Base-by-base conservation (phyloP, 2,329 filamentous ascomycete genomes). In the Lanzia echinophila region DNA sequence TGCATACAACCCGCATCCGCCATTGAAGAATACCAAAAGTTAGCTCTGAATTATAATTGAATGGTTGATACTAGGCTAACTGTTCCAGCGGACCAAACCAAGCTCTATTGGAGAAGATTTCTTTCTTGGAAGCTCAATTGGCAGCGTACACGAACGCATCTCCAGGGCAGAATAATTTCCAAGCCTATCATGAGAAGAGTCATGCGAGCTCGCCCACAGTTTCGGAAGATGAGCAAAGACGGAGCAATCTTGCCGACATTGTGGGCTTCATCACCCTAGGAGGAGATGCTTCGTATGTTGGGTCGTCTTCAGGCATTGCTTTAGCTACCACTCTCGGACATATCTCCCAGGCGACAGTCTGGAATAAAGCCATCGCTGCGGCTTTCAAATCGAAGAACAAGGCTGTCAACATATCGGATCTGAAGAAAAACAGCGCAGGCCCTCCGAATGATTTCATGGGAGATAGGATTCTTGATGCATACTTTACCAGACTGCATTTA, bases 301-400 rank as follows among this genome's bases (percentile, higher is more conserved):
- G 74, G 22, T 72, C 73, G 8, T 77, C 75, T 19, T 76, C 74
- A 11, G 75, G 75, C 8, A 68, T 78, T 32, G 72, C 74, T 13
- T 60, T 79, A 43, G 76, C 76, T 5, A 68, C 73, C 8, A 75
- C 77, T 57, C 66, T 79, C 7, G 74, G 75, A 20, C 74, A 77
- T 48, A 78, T 79, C 73, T 75, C 78, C 8, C 75, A 78, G 59
- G 73, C 75, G 0, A 78, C 75, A 17, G 75, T 78, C 1, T 78
- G 75, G 76, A 77, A 77, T 47, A 77, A 78, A 57, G 72, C 75
- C 2, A 64, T 78, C n/a, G 65, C 62, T 22, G 58, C 56, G 36
- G 56, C 47, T 46, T 54, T 59, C 41, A 54, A 44, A 24, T 57
- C 52, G 20, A 51, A 60, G 47, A 45, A 49, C 45, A 60, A 61